Evolutionary conservation across 2,329 filamentous ascomycete genomes (phyloP).

Genomic region (Venturia asperata): DNA sequence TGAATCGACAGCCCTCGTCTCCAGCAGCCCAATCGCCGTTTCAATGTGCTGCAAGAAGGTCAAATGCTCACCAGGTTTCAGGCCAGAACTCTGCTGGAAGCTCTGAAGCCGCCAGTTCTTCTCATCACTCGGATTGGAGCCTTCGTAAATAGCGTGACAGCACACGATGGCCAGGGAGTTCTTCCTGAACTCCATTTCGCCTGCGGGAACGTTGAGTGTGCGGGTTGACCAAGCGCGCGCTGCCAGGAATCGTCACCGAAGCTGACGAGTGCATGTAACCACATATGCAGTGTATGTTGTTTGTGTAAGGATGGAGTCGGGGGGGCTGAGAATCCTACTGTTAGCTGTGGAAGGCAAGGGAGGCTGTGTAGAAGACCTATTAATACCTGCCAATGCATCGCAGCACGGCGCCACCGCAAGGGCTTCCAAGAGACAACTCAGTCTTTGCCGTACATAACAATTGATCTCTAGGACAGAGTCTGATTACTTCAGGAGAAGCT

Average conservation of each 20-base stretch:
- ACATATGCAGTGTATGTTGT: constrained; percentile 8
- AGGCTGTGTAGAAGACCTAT: constrained; percentile 7
- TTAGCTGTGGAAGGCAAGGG: neutral
- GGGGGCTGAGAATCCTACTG: neutral
- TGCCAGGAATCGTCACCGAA: neutral
- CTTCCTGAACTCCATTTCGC: neutral
- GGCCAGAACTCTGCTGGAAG: constrained; percentile 52
- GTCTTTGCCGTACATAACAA: neutral
- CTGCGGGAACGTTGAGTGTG: neutral
- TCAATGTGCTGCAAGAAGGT: constrained; percentile 67
- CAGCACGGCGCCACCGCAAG: neutral
- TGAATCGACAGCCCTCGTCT: neutral
- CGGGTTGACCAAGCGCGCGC: neutral
- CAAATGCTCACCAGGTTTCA: constrained; percentile 59
- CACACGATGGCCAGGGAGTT: constrained; percentile 64
- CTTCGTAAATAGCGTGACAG: constrained; percentile 73
- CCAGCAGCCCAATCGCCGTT: constrained; percentile 10
- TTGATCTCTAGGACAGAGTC: neutral
- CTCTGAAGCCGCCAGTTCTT: constrained; percentile 59
- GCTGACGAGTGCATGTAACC: neutral
- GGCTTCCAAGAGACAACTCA: neutral
- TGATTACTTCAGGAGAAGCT: neutral
- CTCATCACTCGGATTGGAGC: constrained; percentile 32
- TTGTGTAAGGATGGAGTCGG: neutral
- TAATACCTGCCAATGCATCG: neutral